These are phyloP conservation scores for Penicillium digitatum DNA, from an alignment of 2,329 filamentous ascomycete species.

Conservation along the genomic window DNA sequence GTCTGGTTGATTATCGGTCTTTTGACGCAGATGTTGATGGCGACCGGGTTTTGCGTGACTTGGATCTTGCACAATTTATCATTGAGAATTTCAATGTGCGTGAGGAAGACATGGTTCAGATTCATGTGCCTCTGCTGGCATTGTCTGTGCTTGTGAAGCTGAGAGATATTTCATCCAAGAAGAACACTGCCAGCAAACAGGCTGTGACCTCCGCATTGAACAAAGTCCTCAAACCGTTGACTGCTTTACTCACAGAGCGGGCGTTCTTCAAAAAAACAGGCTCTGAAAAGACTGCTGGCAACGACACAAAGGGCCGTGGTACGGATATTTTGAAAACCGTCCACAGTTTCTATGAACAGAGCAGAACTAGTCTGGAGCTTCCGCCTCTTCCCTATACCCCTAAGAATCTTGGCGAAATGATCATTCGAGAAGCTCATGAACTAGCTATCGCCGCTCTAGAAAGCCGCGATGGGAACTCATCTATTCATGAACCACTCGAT, in stretches of 20 bases:
- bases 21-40: slow-evolving; percentile 50
- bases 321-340: slow-evolving; percentile 58
- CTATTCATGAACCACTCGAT: slow-evolving; percentile 56
- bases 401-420: slow-evolving; percentile 56
- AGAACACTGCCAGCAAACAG: slow-evolving; percentile 17
- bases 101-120: slow-evolving; percentile 90
- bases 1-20: slow-evolving; percentile 54
- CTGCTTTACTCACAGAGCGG: slow-evolving; percentile 46
- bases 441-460: slow-evolving; percentile 34
- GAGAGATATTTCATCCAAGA: slow-evolving; percentile 31
- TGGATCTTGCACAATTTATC: slow-evolving; percentile 76
- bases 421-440: slow-evolving; percentile 57
- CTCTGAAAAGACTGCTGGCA: slow-evolving; percentile 21
- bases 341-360: slow-evolving; percentile 63
- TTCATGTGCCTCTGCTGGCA: slow-evolving; percentile 74
- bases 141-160: slow-evolving; percentile 58
- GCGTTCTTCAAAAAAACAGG: slow-evolving; percentile 49
- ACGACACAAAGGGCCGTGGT: slow-evolving; percentile 17
- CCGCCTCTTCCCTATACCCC: slow-evolving; percentile 57
- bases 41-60: slow-evolving; percentile 55
- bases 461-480: slow-evolving; percentile 29
- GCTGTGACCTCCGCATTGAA: slow-evolving; percentile 26
- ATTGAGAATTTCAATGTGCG: slow-evolving; percentile 83
- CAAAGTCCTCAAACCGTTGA: slow-evolving; percentile 29
- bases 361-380: slow-evolving; percentile 66